These are phyloP conservation scores for Apostasia ramifera DNA, from an alignment of 106 monocot genomes.

Conservation along the genomic window DNA sequence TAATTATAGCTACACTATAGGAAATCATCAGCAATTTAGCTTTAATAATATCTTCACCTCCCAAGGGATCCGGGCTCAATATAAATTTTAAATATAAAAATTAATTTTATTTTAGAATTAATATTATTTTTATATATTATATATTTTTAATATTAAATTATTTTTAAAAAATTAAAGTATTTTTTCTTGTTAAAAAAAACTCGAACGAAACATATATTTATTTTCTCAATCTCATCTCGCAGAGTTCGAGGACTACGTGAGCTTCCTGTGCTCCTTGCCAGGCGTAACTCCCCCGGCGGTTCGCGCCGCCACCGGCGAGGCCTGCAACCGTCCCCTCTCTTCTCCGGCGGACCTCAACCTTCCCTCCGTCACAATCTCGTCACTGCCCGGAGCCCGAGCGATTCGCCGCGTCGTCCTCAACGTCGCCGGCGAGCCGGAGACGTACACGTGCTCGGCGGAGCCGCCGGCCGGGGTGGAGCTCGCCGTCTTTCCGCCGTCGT, in stretches of 20 bases:
- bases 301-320: conserved; percentile 18
- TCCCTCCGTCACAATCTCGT: conserved; percentile 61
- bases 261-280: conserved; percentile 64
- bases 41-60: too few species aligned
- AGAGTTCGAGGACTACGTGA: conserved; percentile 57
- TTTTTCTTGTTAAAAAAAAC: too few species aligned
- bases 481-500: conserved; percentile 32
- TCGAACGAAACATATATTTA: too few species aligned
- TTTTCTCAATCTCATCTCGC: not conserved
- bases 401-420: conserved; percentile 32
- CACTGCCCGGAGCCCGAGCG: conserved; percentile 21
- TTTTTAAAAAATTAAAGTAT: too few species aligned
- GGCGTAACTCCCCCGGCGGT: conserved; percentile 19
- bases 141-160: too few species aligned
- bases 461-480: conserved; percentile 50
- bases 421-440: conserved; percentile 43
- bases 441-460: conserved; percentile 34
- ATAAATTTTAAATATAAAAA: too few species aligned
- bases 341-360: conserved; percentile 66
- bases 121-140: too few species aligned
- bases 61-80: too few species aligned
- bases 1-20: too few species aligned
- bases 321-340: conserved; percentile 15
- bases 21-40: too few species aligned
- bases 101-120: too few species aligned